These are phyloP conservation scores for Drosera capensis DNA, from an alignment of 148 eudicot species.

Conservation along the genomic window DNA sequence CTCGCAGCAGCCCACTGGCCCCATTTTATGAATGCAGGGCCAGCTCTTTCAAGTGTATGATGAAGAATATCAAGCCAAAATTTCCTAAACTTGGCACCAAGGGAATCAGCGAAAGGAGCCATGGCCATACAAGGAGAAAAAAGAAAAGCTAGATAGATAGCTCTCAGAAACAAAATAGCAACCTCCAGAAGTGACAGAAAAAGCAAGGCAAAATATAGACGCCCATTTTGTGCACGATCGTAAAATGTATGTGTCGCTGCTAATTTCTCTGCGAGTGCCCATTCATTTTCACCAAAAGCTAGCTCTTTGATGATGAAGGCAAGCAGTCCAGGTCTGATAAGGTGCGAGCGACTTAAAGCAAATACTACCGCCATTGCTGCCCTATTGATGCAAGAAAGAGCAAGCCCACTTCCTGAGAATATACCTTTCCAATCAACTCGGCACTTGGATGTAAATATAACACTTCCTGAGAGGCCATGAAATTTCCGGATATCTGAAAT, in stretches of 20 bases:
- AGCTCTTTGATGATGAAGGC: constrained; percentile 33
- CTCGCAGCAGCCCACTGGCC: constrained; percentile 60
- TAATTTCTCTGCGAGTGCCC: constrained; percentile 26
- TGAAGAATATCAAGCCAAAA: constrained; percentile 31
- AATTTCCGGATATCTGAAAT: background rate
- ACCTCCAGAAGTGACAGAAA: constrained; percentile 22
- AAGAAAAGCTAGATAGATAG: constrained; percentile 27
- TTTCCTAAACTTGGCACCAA: constrained; percentile 34
- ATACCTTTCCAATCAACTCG: constrained; percentile 29
- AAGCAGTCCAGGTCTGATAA: constrained; percentile 28
- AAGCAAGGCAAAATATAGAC: constrained; percentile 19
- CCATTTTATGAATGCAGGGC: constrained; percentile 58
- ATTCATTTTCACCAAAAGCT: constrained; percentile 14
- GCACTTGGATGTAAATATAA: constrained; percentile 15
- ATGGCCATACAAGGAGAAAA: constrained; percentile 37
- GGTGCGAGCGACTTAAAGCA: constrained; percentile 28
- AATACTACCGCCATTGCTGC: constrained; percentile 31
- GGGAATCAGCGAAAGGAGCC: constrained; percentile 40
- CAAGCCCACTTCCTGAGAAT: constrained; percentile 9
- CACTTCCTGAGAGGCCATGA: constrained; percentile 4
- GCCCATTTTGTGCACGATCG: constrained; percentile 38
- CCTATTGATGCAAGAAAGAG: constrained; percentile 20
- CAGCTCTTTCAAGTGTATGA: constrained; percentile 35
- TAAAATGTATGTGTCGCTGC: constrained; percentile 20
- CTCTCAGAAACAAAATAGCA: constrained; percentile 27